phyloP scores from a whole-genome alignment of 192 early-diverging fungal genomes.

The Backusella liffmaniae region DNA sequence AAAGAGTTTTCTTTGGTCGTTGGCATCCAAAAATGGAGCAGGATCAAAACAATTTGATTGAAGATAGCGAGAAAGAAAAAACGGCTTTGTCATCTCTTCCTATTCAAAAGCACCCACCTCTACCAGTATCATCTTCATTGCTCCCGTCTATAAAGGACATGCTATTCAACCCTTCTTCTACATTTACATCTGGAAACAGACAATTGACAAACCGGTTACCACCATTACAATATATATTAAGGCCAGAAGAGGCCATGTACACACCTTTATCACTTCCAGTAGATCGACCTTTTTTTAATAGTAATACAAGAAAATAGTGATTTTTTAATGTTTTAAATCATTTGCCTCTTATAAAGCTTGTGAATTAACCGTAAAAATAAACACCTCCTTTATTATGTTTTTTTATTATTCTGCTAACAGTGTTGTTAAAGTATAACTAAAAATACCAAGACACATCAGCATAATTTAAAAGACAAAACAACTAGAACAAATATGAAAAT shows the following conservation, averaged over 20 bases:
- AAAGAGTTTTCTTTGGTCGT: neutral
- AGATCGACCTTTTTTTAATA: neutral
- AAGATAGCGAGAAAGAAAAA: neutral
- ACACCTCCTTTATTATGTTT: too few species aligned
- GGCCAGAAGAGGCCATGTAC: neutral
- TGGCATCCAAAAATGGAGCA: neutral
- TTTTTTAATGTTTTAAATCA: neutral
- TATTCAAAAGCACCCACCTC: neutral
- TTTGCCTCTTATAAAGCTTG: neutral
- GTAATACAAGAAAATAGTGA: neutral
- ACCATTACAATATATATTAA: neutral
- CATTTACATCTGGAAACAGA: neutral
- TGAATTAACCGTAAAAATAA: too few species aligned
- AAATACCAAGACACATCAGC: too few species aligned
- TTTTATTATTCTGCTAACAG: too few species aligned
- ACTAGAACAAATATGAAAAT: too few species aligned
- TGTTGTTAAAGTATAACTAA: too few species aligned
- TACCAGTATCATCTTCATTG: neutral
- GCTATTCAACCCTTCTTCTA: neutral
- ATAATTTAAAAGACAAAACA: too few species aligned
- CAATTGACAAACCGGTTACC: neutral
- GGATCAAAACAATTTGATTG: neutral
- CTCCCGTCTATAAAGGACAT: neutral
- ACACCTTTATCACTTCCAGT: neutral
- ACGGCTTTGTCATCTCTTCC: neutral